Conservation (phyloP, 2,329 filamentous ascomycete species). For the Cytospora paraplurivora region DNA sequence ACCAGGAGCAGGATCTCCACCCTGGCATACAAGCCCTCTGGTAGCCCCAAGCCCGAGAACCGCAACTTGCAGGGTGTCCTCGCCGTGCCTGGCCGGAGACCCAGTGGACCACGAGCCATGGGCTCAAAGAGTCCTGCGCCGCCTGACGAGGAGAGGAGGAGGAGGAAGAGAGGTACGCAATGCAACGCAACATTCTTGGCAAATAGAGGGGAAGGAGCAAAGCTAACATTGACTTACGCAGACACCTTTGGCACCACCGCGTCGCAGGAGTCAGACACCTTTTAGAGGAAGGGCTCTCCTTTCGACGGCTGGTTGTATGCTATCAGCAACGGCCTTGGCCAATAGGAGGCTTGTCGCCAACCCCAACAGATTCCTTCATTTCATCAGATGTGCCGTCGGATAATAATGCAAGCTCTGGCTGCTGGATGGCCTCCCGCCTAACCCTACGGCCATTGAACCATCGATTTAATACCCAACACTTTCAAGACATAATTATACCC, state of each 20-base stretch:
- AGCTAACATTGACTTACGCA: slow-evolving; percentile 32
- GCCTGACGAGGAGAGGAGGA: slow-evolving; percentile 42
- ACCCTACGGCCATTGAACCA: slow-evolving; percentile 1
- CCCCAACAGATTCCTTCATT: not conserved
- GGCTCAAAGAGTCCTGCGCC: slow-evolving; percentile 54
- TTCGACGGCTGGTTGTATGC: slow-evolving; percentile 26
- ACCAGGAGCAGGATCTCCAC: slow-evolving; percentile 50
- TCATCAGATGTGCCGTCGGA: slow-evolving; percentile 7
- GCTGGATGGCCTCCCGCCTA: slow-evolving; percentile 15
- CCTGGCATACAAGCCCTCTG: slow-evolving; percentile 36
- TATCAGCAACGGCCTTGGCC: slow-evolving; percentile 18
- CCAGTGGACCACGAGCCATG: slow-evolving; percentile 63
- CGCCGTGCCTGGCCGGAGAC: slow-evolving; percentile 54
- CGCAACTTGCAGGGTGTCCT: slow-evolving; percentile 57
- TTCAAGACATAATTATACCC: slow-evolving; percentile 5
- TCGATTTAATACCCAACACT: not conserved
- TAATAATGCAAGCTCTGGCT: slow-evolving; percentile 13
- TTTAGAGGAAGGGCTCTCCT: slow-evolving; percentile 41
- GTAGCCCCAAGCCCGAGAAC: slow-evolving; percentile 59
- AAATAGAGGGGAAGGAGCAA: not conserved
- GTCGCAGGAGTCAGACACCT: slow-evolving; percentile 57
- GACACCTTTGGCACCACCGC: slow-evolving; percentile 57
- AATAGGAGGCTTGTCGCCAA: slow-evolving; percentile 12
- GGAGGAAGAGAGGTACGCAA: slow-evolving; percentile 59
- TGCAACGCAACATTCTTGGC: slow-evolving; percentile 43